Evolutionary conservation across 1,284 basidiomycete genomes (phyloP), one percentile per base, ranked within the genome.

Genomic region (Apiotrichum gracile): DNA sequence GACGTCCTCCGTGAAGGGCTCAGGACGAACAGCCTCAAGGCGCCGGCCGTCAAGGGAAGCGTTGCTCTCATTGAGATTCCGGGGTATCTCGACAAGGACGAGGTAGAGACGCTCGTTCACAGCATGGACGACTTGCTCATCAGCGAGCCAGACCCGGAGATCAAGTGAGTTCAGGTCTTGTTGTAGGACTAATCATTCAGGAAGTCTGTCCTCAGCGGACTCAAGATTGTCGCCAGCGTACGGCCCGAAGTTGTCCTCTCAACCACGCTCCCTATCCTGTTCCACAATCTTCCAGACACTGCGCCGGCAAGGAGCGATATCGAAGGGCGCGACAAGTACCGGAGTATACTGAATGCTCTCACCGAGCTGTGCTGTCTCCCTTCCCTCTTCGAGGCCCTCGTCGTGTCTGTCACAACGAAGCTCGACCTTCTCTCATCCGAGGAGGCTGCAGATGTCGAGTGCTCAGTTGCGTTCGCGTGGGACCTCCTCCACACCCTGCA

Each of bases 341-440:
- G 88, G 76, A 80, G 80, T 19, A 82, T 83, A 16, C 82, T 98
- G 29, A 78, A 80, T 2, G 83, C 86, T 4, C 80, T 98, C 25
- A 81, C 83, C 37, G 81, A 79, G 13, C 80, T 99, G 14, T 94
- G 91, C 68, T 72, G 82, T 3, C 82, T 86, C 42, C 80, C 87
- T 0, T 80, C 83, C 22, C 79, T 97, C 25, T 97, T 96, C 72
- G 89, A 91, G 68, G 85, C 81, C 7, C 80, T 97, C 27, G 83
- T 91, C 37, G 81, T 91, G 42, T 83, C 87, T 22, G 77, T 97
- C 13, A 83, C 81, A 1, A 85, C 86, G 2, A 90, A 91, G 70
- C 77, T 97, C 25, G 87, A 91, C 58, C 67, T 87, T 1, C 71
- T 72, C 14, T 55, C 82, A n/a, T 46, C 65, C 31, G 56, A 49